Percentiles rank a stretch among this genome's conserved stretches.
Conservation (phyloP, 768 basidiomycete genomes). For the Kwoniella botswanensis region DNA sequence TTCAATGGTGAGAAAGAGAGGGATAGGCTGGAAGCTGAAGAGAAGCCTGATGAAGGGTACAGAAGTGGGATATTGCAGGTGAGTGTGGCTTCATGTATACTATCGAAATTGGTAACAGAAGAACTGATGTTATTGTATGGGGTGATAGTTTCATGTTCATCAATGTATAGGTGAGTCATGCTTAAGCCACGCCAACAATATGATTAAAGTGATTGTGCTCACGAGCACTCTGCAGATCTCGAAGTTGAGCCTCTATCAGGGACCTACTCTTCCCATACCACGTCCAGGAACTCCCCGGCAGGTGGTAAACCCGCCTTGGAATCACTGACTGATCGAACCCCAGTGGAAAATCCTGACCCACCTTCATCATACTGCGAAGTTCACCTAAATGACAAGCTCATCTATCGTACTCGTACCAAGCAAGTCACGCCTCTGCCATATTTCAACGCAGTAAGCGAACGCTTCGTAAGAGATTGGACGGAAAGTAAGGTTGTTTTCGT, state of each 20-base stretch:
- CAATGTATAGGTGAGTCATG: constrained; percentile 48
- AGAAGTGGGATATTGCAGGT: constrained; percentile 53
- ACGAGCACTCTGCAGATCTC: constrained; percentile 30
- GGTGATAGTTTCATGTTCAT: constrained; percentile 51
- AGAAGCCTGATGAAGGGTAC: constrained; percentile 42
- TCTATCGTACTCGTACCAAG: constrained; percentile 57
- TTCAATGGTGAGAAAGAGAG: constrained; percentile 56
- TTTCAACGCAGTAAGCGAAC: constrained; percentile 56
- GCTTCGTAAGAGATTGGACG: constrained; percentile 58
- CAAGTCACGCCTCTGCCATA: constrained; percentile 56
- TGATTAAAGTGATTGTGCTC: not conserved
- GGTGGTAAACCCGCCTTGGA: constrained; percentile 48
- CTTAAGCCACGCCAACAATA: no score
- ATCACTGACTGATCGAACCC: constrained; percentile 42
- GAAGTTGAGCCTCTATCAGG: constrained; percentile 46
- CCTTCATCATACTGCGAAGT: constrained; percentile 57
- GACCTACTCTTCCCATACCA: constrained; percentile 34
- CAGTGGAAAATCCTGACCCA: constrained; percentile 49
- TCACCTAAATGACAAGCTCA: constrained; percentile 56
- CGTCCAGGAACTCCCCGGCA: constrained; percentile 31
- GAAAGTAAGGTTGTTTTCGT: constrained; percentile 53
- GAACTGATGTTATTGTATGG: no score
- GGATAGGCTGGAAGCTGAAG: constrained; percentile 52
- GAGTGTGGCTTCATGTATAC: constrained; percentile 5
- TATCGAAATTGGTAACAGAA: no score